These are phyloP conservation scores for Lentinula aciculospora DNA, from an alignment of 768 basidiomycete genomes.

Conservation along the genomic window DNA sequence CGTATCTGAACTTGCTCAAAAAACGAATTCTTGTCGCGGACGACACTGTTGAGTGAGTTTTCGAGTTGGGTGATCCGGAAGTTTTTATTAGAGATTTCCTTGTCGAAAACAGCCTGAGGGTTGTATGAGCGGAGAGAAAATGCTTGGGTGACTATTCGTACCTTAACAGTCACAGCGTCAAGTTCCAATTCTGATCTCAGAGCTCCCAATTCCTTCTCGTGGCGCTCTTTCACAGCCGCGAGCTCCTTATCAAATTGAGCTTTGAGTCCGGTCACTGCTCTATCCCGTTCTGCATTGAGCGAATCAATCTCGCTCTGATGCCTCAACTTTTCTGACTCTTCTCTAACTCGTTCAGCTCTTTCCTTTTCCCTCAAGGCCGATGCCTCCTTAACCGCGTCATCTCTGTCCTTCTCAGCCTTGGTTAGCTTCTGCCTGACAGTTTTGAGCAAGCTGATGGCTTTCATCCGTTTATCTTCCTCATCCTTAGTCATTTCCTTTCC, in stretches of 20 bases:
- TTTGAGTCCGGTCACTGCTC: conserved; percentile 51
- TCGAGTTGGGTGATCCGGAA: conserved; percentile 68
- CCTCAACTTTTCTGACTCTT: conserved; percentile 40
- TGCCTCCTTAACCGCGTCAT: conserved; percentile 65
- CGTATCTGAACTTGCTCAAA: conserved; percentile 86
- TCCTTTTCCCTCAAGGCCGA: conserved; percentile 46
- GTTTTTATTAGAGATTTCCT: conserved; percentile 57
- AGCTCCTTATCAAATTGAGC: conserved; percentile 73
- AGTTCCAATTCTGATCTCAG: conserved; percentile 71
- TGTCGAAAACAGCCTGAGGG: conserved; percentile 60
- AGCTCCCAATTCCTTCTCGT: conserved; percentile 68
- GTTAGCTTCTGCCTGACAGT: conserved; percentile 96
- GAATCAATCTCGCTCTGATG: conserved; percentile 62
- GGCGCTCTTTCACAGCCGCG: conserved; percentile 48
- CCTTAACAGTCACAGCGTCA: conserved; percentile 72
- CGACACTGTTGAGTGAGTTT: conserved; percentile 59
- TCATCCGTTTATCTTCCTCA: conserved; percentile 95
- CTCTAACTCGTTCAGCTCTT: conserved; percentile 34
- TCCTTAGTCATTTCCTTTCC: conserved; percentile 68
- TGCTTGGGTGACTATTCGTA: too few relatives aligned
- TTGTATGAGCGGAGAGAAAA: too few relatives aligned
- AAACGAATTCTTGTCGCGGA: conserved; percentile 68
- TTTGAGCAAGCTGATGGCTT: conserved; percentile 89
- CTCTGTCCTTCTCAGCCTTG: conserved; percentile 90
- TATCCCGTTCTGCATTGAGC: conserved; percentile 58